Conservation (phyloP, 305 asterid genomes). For the Solanum hybrid region DNA sequence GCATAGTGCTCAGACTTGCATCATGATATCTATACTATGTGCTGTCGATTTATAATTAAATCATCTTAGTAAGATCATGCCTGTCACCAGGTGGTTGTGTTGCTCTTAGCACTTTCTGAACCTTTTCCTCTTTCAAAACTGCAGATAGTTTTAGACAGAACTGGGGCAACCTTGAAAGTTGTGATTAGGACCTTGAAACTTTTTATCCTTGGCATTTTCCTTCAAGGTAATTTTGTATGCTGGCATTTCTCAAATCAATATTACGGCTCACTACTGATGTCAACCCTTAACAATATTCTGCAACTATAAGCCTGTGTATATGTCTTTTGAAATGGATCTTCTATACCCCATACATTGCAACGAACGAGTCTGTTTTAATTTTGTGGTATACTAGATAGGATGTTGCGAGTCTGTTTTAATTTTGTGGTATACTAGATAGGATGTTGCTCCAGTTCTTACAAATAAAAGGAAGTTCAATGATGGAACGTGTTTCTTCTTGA, state of each 20-base stretch:
- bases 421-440: background rate
- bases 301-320: background rate
- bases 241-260: background rate
- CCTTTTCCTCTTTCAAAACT: conserved; percentile 10
- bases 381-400: background rate
- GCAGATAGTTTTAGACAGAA: conserved; percentile 26
- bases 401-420: background rate
- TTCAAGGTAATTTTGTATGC: conserved; percentile 50
- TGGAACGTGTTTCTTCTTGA: background rate
- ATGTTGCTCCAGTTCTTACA: background rate
- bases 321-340: background rate
- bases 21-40: background rate
- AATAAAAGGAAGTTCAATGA: background rate
- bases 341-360: background rate
- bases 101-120: background rate
- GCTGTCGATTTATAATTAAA: background rate
- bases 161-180: conserved; percentile 47
- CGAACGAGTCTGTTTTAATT: background rate
- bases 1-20: background rate
- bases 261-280: background rate
- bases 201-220: conserved; percentile 63
- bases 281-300: background rate
- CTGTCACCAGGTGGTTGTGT: background rate
- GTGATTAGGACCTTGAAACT: conserved; percentile 53
- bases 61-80: background rate